phyloP scores from a whole-genome alignment of 2,329 filamentous ascomycete species.

The Apiospora marii region DNA sequence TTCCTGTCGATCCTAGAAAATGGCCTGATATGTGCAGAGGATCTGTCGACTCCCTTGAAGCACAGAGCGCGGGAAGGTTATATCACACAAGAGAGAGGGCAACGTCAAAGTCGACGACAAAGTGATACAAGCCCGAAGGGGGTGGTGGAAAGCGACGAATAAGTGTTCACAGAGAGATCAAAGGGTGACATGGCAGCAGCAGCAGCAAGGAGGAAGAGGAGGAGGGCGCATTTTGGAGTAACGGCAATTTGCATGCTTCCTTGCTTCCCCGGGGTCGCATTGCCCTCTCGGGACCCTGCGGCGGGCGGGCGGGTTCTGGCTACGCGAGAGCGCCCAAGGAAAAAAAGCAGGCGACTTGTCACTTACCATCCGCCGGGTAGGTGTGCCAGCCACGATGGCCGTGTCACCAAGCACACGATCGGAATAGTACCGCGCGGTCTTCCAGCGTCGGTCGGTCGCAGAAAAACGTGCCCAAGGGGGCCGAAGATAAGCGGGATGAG shows the following conservation, averaged over 20 bases:
- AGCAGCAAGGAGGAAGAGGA: neutral
- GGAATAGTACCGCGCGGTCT: constrained; percentile 1
- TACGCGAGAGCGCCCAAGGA: neutral
- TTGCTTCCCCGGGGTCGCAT: neutral
- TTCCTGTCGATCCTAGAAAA: neutral
- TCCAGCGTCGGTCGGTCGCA: neutral
- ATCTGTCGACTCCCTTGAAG: constrained; percentile 20
- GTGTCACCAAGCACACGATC: neutral
- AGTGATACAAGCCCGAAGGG: neutral
- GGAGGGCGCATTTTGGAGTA: neutral
- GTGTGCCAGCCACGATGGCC: neutral
- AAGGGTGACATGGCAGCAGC: neutral
- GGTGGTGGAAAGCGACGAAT: neutral
- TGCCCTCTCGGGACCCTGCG: constrained; percentile 7
- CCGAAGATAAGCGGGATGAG: constrained; percentile 10
- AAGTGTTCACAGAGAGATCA: neutral
- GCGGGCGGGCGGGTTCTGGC: neutral
- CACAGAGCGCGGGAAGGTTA: neutral
- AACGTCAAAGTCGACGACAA: neutral
- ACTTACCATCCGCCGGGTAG: neutral
- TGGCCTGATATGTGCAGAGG: neutral
- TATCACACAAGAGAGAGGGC: neutral
- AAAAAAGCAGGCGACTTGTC: neutral
- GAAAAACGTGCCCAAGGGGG: neutral
- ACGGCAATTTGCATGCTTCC: neutral